These are phyloP conservation scores for Gaillardinia entomophila DNA, from an alignment of 805 yeast genomes.

Conservation along the genomic window DNA sequence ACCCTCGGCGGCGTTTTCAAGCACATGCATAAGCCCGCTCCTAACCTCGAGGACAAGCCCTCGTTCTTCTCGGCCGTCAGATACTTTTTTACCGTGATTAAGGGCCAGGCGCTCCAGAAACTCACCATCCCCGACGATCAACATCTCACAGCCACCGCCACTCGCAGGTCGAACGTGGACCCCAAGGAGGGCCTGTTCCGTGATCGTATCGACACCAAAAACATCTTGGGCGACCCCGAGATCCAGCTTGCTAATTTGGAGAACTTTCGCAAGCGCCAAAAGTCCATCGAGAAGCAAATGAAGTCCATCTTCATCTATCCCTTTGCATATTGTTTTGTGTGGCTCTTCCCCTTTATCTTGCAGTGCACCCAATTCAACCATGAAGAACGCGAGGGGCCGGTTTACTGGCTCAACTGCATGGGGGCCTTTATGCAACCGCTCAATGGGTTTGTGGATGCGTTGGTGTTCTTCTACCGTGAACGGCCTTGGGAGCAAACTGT, in stretches of 20 bases:
- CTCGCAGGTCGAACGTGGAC: constrained; percentile 2
- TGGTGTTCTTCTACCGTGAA: constrained; percentile 73
- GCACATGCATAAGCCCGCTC: constrained; percentile 18
- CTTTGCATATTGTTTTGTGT: constrained; percentile 67
- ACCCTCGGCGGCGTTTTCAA: constrained; percentile 44
- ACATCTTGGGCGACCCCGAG: constrained; percentile 23
- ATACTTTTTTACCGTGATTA: constrained; percentile 19
- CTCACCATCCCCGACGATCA: constrained; percentile 21
- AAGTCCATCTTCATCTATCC: constrained; percentile 81
- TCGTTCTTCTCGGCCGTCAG: constrained; percentile 28
- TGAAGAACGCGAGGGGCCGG: constrained; percentile 44
- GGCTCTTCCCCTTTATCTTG: constrained; percentile 75
- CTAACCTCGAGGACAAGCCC: constrained; percentile 15
- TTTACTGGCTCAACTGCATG: constrained; percentile 57
- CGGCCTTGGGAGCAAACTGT: constrained; percentile 64
- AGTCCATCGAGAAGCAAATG: constrained; percentile 70
- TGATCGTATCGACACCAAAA: constrained; percentile 10
- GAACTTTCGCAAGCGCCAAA: constrained; percentile 57
- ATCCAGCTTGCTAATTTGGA: constrained; percentile 58
- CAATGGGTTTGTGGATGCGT: constrained; percentile 70
- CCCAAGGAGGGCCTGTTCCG: not conserved
- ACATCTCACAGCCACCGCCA: not conserved
- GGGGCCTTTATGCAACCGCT: constrained; percentile 79
- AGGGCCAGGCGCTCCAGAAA: constrained; percentile 20
- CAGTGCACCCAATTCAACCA: constrained; percentile 53